Base-by-base conservation (phyloP, 1,284 basidiomycete genomes). In the Heliocybe sulcata region DNA sequence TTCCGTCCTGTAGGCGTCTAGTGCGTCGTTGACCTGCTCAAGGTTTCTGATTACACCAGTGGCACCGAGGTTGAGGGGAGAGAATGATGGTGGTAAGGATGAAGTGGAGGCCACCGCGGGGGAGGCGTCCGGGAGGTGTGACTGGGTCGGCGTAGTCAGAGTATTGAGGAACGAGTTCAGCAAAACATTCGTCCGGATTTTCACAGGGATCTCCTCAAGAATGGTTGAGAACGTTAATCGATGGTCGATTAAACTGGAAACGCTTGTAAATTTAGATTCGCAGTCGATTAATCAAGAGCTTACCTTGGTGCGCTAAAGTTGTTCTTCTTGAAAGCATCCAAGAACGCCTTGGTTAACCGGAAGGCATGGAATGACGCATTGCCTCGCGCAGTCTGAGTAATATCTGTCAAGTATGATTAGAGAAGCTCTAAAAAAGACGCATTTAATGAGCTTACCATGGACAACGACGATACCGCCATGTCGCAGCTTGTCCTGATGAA, bases 321-420 rank as follows among this genome's bases (percentile, higher is more conserved):
- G 59, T 84, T 83, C 65, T 80, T 85, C 69, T 89, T 92, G 74
- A 92, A 88, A 8, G 94, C 93, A 60, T 87, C 85, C 67, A 94
- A 74, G 68, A 98, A 98, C 11, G 85, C 77, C 52, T 85, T 76
- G 42, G 92, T 90, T 59, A 99, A 77, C 61, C 87, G 83, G 80
- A 92, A 99, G 49, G 96, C 97, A 63, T 90, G 89, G 76, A 99
- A 88, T 42, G 87, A 86, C 52, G 94, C 83, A 67, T 93, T 95
- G 51, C 94, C 94, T 62, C 90, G 83, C 54, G 85, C 81, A 2
- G 89, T 84, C 65, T 88, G 84, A 51, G 87, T 83, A 45, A 86
- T 67, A 67, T 90, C 87, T 89, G 51, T 22, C 14, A 52, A 55
- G 38, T 11, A 10, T 22, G 11, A 25, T 20, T 26, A 25, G 33